Evolutionary conservation across 2,329 filamentous ascomycete species (phyloP).

Genomic region (Venturia oleaginea): DNA sequence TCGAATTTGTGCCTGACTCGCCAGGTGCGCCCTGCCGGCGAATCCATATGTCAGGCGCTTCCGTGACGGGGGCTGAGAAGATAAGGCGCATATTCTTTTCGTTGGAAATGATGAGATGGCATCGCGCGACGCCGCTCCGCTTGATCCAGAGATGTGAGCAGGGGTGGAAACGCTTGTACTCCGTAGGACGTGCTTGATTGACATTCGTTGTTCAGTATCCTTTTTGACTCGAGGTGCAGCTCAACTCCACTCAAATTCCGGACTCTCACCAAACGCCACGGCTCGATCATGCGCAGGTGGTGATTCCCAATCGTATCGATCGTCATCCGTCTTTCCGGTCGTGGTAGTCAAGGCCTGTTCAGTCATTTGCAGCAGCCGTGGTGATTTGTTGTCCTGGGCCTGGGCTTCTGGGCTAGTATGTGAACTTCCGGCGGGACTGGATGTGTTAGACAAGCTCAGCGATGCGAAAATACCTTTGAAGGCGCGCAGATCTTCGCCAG

Average conservation of each 20-base stretch:
- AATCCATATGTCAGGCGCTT: constrained; percentile 3
- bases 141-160: not conserved
- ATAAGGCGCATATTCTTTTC: not conserved
- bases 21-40: not conserved
- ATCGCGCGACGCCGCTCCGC: not conserved
- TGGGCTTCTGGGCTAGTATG: not conserved
- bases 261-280: constrained; percentile 3
- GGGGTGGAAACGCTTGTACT: not conserved
- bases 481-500: constrained; percentile 59
- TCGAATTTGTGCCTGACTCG: not conserved
- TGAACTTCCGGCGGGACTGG: constrained; percentile 8
- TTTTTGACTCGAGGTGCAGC: not conserved
- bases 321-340: not conserved
- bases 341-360: not conserved
- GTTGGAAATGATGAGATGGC: not conserved
- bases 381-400: not conserved
- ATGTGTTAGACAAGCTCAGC: constrained; percentile 1
- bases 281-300: not conserved
- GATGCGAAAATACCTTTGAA: constrained; percentile 57
- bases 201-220: not conserved
- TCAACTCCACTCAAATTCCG: constrained; percentile 11
- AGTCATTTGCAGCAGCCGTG: not conserved
- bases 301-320: not conserved
- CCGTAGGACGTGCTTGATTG: not conserved
- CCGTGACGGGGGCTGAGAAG: not conserved